Conservation (phyloP, 805 yeast species). For the Lipomyces sp. region DNA sequence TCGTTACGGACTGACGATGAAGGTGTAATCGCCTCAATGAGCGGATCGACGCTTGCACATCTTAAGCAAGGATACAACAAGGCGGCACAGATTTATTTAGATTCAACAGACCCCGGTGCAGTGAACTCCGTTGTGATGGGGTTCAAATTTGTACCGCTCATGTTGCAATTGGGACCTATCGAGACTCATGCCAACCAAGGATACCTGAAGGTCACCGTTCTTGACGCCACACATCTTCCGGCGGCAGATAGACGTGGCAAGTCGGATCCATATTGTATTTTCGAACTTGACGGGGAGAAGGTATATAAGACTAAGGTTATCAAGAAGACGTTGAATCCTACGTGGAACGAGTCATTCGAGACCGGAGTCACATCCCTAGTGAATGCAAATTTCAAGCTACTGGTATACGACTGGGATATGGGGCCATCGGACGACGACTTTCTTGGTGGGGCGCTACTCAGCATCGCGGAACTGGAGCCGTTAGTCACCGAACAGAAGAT, state of each 20-base stretch:
- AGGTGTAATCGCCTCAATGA: constrained; percentile 57
- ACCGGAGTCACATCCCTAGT: constrained; percentile 59
- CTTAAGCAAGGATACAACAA: constrained; percentile 61
- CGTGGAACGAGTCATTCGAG: constrained; percentile 70
- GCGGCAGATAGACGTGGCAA: constrained; percentile 85
- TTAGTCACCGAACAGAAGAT: constrained; percentile 50
- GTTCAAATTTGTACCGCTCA: constrained; percentile 78
- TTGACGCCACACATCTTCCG: constrained; percentile 64
- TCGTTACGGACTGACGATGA: constrained; percentile 51
- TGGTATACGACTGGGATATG: constrained; percentile 86
- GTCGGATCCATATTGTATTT: constrained; percentile 84
- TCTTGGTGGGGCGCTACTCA: constrained; percentile 62
- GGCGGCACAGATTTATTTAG: constrained; percentile 55
- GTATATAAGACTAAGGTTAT: constrained; percentile 72
- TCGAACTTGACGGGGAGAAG: constrained; percentile 60
- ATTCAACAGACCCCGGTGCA: constrained; percentile 49
- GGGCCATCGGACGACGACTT: constrained; percentile 83
- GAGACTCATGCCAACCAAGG: constrained; percentile 81
- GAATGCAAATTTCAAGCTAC: constrained; percentile 55
- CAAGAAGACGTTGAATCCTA: constrained; percentile 88
- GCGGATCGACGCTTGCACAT: constrained; percentile 63
- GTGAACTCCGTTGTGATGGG: constrained; percentile 34
- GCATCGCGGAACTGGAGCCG: constrained; percentile 61
- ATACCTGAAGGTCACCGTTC: constrained; percentile 54
- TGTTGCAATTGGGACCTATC: constrained; percentile 58